Base-by-base conservation (phyloP, 2,329 filamentous ascomycete genomes). In the Blastomyces parvus region DNA sequence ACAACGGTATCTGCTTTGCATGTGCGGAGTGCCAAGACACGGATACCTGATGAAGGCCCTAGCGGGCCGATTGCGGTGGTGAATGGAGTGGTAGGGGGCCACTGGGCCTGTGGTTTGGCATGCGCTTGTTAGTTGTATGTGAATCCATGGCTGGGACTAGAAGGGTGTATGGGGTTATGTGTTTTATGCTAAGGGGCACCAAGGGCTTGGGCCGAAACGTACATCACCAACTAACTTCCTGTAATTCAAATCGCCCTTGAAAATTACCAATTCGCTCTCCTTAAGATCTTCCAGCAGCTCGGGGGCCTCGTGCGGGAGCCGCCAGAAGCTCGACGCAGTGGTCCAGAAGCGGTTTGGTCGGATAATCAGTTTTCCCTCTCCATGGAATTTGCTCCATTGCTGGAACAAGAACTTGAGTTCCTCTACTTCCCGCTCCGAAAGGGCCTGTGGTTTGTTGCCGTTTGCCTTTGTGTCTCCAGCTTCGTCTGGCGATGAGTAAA, bases 171-270 rank as follows among this genome's bases (percentile, higher is more conserved):
- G 19, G 55, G 25, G 25, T 40, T 36, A 1, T 8, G 36, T 38
- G 11, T 36, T 22, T 1, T 33, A 33, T 46, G 17, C 33, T 33
- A 5, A 27, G 22, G 22, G 4, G 19, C 3, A 36, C 6, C 5
- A n/a, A 13, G 14, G 46, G 17, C 7, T 9, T 27, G 27, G 59
- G 40, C 13, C 27, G 38, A 40, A 46, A 80, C 88, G 80, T 78
- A 93, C 91, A 81, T 99, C 94, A 59, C 86, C 89, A 38, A 88
- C 91, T 68, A 99, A 76, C 76, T 99, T 99, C 65, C 94, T 83
- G 76, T 97, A 99, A 78, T 99, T 99, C 69, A 99, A 75, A 73
- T 99, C 94, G 2, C 94, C 94, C 81, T 99, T 99, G 81, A 97
- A 97, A 63, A 99, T 86, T 14, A 96, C 90, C 22, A 99, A 81